A percentile compares a stretch with the other conserved stretches of the same genome.
Conservation (phyloP, 2,329 filamentous ascomycete species). For the Coniochaeta hoffmannii region DNA sequence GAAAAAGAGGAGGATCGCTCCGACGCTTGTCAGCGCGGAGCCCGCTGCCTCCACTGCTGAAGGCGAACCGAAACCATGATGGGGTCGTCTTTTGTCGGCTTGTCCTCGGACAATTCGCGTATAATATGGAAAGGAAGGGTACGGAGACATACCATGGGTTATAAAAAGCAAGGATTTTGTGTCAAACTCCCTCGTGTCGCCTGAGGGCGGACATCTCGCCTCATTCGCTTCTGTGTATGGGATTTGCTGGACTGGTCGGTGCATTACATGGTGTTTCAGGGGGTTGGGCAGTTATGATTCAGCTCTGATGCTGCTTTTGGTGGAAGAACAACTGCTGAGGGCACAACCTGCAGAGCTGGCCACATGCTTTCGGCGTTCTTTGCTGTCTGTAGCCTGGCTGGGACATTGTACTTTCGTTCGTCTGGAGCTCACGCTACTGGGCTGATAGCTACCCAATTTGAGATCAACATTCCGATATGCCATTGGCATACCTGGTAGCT, state of each 20-base stretch:
- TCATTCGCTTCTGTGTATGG: not conserved
- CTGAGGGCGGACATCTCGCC: not conserved
- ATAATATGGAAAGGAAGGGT: not conserved
- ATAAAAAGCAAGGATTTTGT: not conserved
- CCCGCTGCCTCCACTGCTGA: not conserved
- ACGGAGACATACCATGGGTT: not conserved
- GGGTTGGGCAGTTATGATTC: not conserved
- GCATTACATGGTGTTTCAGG: not conserved
- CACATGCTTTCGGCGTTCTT: not conserved
- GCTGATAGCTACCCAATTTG: not conserved
- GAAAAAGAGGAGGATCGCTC: slow-evolving; percentile 65
- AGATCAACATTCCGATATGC: not conserved
- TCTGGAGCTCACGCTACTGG: not conserved
- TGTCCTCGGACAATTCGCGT: not conserved
- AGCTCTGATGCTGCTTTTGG: not conserved
- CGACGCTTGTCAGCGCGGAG: slow-evolving; percentile 44
- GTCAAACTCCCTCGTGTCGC: not conserved
- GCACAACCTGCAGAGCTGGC: not conserved
- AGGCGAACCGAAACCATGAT: not conserved
- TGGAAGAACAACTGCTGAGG: not conserved
- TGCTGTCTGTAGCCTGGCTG: not conserved
- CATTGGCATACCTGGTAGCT: no score
- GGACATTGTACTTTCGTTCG: not conserved
- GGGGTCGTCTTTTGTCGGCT: no score
- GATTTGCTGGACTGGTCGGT: not conserved